phyloP scores from a whole-genome alignment of 129 eudicot species.

The Smallanthus sonchifolius region DNA sequence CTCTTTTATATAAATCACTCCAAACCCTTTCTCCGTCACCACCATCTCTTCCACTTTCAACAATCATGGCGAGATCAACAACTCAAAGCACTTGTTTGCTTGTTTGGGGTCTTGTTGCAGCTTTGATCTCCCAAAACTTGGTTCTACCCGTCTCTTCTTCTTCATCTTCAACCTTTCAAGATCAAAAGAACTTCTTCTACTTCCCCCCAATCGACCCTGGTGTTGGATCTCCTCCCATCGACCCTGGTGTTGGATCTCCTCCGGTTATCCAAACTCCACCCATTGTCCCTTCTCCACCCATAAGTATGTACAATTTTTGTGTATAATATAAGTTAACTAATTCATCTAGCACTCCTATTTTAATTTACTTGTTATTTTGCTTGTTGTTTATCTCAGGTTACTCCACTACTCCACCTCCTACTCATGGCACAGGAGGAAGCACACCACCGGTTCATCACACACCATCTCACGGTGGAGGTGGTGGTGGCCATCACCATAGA shows the following conservation, averaged over 20 bases:
- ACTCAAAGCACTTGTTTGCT: slow-evolving; percentile 33
- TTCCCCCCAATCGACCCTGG: slow-evolving; percentile 37
- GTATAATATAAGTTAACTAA: no score
- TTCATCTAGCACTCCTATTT: no score
- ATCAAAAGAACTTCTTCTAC: slow-evolving; percentile 50
- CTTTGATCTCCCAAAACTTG: slow-evolving; percentile 44
- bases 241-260: not conserved
- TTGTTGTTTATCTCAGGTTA: no score
- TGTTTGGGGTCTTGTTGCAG: slow-evolving; percentile 40
- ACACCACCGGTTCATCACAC: slow-evolving; percentile 36
- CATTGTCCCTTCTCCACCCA: slow-evolving; percentile 4
- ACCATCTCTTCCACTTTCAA: slow-evolving; percentile 16
- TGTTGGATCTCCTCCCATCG: slow-evolving; percentile 32
- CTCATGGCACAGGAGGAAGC: slow-evolving; percentile 28
- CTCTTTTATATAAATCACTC: slow-evolving; percentile 39
- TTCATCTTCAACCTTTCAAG: slow-evolving; percentile 41
- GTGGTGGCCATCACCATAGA: slow-evolving; percentile 29
- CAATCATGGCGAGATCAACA: slow-evolving; percentile 24
- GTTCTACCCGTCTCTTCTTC: slow-evolving; percentile 3
- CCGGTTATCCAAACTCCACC: not conserved
- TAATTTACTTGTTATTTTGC: slow-evolving; percentile 4
- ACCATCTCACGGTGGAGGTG: slow-evolving; percentile 24
- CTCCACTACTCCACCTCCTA: slow-evolving; percentile 30
- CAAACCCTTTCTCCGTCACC: slow-evolving; percentile 11
- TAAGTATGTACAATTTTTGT: not conserved